Base-by-base conservation (phyloP, 805 yeast genomes). In the Tetrapisispora iriomotensis region DNA sequence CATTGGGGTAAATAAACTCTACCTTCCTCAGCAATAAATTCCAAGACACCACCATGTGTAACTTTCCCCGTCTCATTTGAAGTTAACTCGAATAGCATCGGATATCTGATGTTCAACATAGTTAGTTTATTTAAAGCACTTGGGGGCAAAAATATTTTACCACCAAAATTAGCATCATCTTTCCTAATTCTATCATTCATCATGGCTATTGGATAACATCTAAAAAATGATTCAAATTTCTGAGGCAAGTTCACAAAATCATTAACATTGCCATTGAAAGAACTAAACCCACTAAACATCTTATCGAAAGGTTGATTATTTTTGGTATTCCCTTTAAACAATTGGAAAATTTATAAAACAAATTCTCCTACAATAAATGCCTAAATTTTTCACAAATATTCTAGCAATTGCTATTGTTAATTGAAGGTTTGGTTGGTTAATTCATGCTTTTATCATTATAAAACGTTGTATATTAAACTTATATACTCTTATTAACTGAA, bases 1-100 rank as follows among this genome's bases (percentile, higher is more conserved):
- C 99, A 92, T 50, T 84, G 86, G 0, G 99, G 99, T 26, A 92
- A 53, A 58, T 92, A 92, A 2, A 77, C 92, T 41, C 98, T 71
- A 14, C 99, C 99, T 66, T 92, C 98, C 56, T 92, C 97, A 1
- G 98, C 96, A 14, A 84, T 82, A 60, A 92, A 92, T 64, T 92
- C 98, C 44, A 92, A 66, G 22, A 92, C 98, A 55, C 99, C 99
- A 34, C 88, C 82, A 58, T 87, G 95, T 0, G 96, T 85, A 7
- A 58, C 65, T 24, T 68, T 57, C 3, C 69, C 66, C 19, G 73
- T 67, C 27, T 74, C 80, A 49, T 81, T 94, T 40, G 82, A 82
- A 25, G 68, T 66, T 29, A 92, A 64, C 58, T 82, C 82, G 55
- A 92, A 92, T 36, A 92, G 68, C 99, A 92, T 92, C 0, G 99